Evolutionary conservation across 1,284 basidiomycete genomes (phyloP).

Genomic region (Trametes pubescens): DNA sequence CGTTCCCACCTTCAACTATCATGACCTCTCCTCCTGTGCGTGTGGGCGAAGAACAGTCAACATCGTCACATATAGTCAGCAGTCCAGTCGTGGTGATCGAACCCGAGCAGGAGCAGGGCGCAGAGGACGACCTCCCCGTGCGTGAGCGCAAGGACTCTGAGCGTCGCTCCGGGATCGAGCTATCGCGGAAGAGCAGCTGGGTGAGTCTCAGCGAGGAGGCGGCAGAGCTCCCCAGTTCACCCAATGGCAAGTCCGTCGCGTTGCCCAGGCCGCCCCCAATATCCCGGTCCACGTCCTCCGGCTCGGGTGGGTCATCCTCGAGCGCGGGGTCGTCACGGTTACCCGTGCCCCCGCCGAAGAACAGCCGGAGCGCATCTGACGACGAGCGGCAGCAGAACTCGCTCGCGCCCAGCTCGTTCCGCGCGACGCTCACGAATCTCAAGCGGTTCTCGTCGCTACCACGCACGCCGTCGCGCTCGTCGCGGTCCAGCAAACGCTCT

Average conservation of each 20-base stretch:
- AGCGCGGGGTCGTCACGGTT: conserved; percentile 23
- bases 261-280: conserved; percentile 25
- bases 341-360: conserved; percentile 56
- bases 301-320: conserved; percentile 18
- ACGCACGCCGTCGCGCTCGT: conserved; percentile 56
- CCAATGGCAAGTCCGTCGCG: conserved; percentile 30
- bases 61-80: conserved; percentile 7
- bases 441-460: conserved; percentile 71
- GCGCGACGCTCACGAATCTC: conserved; percentile 40
- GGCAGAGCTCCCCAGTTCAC: conserved; percentile 30
- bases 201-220: conserved; percentile 39
- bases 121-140: not conserved
- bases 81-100: conserved; percentile 30
- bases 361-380: conserved; percentile 44
- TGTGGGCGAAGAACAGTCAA: conserved; percentile 6
- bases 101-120: conserved; percentile 13
- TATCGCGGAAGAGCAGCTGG: conserved; percentile 45
- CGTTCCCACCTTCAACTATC: conserved; percentile 62
- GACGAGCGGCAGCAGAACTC: conserved; percentile 29
- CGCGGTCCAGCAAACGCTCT: conserved; percentile 27
- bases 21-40: conserved; percentile 38
- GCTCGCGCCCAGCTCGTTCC: conserved; percentile 38
- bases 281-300: conserved; percentile 30
- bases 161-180: conserved; percentile 34
- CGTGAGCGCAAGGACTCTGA: conserved; percentile 28